Percentiles rank a stretch among this genome's conserved stretches.
These are phyloP conservation scores for Margaritispora aquatica DNA, from an alignment of 495 filamentous ascomycete genomes.

Conservation along the genomic window DNA sequence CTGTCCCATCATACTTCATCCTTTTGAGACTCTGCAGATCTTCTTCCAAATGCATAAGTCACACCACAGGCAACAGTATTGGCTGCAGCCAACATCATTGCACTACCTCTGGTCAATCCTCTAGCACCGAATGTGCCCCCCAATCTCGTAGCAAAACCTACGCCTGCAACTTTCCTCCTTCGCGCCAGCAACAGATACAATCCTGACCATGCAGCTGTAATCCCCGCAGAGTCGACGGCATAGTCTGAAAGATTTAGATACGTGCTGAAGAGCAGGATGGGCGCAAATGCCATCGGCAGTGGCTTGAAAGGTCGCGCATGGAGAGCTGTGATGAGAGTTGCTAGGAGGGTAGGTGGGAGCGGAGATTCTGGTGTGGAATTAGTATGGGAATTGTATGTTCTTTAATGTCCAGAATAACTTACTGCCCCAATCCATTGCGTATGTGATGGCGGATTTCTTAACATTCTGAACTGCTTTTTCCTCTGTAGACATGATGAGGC, in stretches of 20 bases:
- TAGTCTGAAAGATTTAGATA: slow-evolving; percentile 77
- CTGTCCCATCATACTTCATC: background rate
- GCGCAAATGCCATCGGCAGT: slow-evolving; percentile 75
- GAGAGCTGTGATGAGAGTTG: slow-evolving; percentile 72
- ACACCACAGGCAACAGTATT: slow-evolving; percentile 68
- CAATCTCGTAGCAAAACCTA: slow-evolving; percentile 28
- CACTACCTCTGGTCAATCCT: slow-evolving; percentile 63
- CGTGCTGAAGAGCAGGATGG: slow-evolving; percentile 76
- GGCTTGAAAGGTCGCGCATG: slow-evolving; percentile 67
- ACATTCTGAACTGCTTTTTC: slow-evolving; percentile 20
- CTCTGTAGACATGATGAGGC: slow-evolving; percentile 6
- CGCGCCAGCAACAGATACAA: slow-evolving; percentile 75
- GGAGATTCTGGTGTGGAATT: slow-evolving; percentile 49
- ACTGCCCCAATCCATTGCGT: slow-evolving; percentile 67
- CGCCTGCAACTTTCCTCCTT: slow-evolving; percentile 36
- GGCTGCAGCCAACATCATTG: slow-evolving; percentile 60
- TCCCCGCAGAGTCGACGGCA: slow-evolving; percentile 76
- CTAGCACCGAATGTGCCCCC: slow-evolving; percentile 56
- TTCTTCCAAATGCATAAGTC: slow-evolving; percentile 62
- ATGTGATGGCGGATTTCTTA: slow-evolving; percentile 44
- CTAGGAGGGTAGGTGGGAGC: slow-evolving; percentile 70
- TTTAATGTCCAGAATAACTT: slow-evolving; percentile 28
- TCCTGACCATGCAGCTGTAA: slow-evolving; percentile 79
- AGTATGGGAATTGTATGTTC: background rate
- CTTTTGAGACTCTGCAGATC: slow-evolving; percentile 35